A percentile compares a stretch with the other conserved stretches of the same genome.
Conservation (phyloP, 176 grass and related monocot species). For the Avena atlantica region DNA sequence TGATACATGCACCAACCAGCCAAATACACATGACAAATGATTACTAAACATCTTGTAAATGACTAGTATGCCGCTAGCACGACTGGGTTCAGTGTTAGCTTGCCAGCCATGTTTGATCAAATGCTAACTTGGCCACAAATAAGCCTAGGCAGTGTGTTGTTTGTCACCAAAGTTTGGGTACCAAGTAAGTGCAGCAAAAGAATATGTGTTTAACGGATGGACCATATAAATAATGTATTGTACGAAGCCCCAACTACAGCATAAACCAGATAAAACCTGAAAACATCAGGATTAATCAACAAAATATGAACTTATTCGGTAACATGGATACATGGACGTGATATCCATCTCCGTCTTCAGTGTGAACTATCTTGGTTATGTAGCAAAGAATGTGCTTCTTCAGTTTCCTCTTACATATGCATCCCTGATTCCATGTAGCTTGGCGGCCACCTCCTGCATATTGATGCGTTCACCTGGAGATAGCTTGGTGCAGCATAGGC, state of each 20-base stretch:
- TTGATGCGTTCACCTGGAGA: background rate
- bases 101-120: background rate
- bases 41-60: too few relatives aligned
- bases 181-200: too few relatives aligned
- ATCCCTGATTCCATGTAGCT: background rate
- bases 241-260: background rate
- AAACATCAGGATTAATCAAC: background rate
- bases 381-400: background rate
- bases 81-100: background rate
- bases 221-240: background rate
- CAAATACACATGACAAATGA: too few relatives aligned
- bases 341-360: background rate
- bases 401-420: background rate
- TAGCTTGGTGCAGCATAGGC: background rate
- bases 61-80: too few relatives aligned
- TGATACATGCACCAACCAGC: too few relatives aligned
- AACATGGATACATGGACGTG: background rate
- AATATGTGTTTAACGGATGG: too few relatives aligned
- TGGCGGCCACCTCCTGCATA: background rate
- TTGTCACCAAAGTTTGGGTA: too few relatives aligned
- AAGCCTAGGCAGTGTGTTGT: background rate
- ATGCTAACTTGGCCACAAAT: background rate
- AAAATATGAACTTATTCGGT: background rate
- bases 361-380: background rate
- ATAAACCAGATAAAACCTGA: background rate